Evolutionary conservation across 148 eudicot genomes (phyloP).

Genomic region (Talinum fruticosum): DNA sequence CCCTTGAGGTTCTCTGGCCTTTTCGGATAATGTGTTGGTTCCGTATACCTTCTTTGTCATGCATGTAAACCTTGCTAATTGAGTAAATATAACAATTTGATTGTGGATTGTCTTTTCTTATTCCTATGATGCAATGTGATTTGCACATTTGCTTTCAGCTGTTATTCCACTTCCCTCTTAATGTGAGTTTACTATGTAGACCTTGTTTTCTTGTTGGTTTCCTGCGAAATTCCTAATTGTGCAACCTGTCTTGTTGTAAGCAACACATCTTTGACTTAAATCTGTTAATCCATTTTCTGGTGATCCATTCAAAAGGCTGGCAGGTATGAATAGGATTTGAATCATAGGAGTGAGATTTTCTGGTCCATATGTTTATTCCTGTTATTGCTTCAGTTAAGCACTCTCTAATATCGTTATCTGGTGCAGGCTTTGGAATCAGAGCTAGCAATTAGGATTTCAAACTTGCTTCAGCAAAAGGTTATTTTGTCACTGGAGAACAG

Average conservation of each 20-base stretch:
- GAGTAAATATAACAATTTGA: neutral
- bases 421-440: slow-evolving; percentile 63
- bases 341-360: neutral
- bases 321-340: neutral
- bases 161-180: neutral
- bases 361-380: neutral
- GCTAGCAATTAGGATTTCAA: slow-evolving; percentile 43
- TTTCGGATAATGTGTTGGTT: neutral
- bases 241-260: neutral
- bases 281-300: neutral
- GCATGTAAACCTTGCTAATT: neutral
- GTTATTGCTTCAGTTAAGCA: neutral
- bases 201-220: neutral
- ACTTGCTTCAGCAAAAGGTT: slow-evolving; percentile 49
- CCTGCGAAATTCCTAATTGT: neutral
- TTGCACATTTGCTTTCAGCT: neutral
- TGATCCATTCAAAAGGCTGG: neutral
- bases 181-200: neutral
- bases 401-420: slow-evolving; percentile 8
- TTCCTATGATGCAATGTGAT: neutral
- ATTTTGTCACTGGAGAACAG: slow-evolving; percentile 60
- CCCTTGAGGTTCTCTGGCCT: neutral
- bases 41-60: neutral
- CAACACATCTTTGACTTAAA: neutral
- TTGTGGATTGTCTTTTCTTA: neutral